These are phyloP conservation scores for Colletotrichum chlorophyti DNA, from an alignment of 2,329 filamentous ascomycete species.

Conservation along the genomic window DNA sequence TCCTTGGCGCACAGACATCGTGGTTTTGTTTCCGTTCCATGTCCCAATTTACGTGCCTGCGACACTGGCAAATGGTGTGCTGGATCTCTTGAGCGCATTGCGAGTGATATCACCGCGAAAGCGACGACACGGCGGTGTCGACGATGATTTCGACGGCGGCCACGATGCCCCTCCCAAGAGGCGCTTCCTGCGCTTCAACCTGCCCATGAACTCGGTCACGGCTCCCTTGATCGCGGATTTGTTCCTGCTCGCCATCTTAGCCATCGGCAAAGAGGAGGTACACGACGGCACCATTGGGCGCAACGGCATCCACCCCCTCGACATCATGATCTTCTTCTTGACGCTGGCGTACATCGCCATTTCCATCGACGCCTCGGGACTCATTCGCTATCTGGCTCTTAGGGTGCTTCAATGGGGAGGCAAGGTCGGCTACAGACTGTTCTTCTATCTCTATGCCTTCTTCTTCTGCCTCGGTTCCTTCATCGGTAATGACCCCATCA, in stretches of 20 bases:
- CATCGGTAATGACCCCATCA: slow-evolving; percentile 79
- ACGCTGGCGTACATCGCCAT: slow-evolving; percentile 79
- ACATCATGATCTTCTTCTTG: slow-evolving; percentile 79
- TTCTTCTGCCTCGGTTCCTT: slow-evolving; percentile 73
- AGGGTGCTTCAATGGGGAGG: slow-evolving; percentile 73
- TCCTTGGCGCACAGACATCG: slow-evolving; percentile 57
- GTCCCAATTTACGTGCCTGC: slow-evolving; percentile 68
- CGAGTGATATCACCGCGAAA: slow-evolving; percentile 51
- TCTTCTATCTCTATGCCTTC: slow-evolving; percentile 76
- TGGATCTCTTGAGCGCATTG: slow-evolving; percentile 47
- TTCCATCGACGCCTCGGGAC: slow-evolving; percentile 76
- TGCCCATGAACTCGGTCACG: slow-evolving; percentile 75
- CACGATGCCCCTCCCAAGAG: slow-evolving; percentile 33
- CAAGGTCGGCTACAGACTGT: slow-evolving; percentile 70
- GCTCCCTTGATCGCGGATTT: slow-evolving; percentile 75
- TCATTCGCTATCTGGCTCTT: slow-evolving; percentile 75
- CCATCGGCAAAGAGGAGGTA: slow-evolving; percentile 72
- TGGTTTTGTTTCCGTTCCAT: slow-evolving; percentile 73
- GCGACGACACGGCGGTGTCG: not conserved
- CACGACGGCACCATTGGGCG: slow-evolving; percentile 72
- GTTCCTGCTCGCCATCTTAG: slow-evolving; percentile 72
- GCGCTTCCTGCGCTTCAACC: slow-evolving; percentile 56
- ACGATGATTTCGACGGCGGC: not conserved
- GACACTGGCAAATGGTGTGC: slow-evolving; percentile 49
- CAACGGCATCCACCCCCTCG: slow-evolving; percentile 70